These are phyloP conservation scores for Trichopus zeylanicus DNA, from an alignment of 116 monocot genomes.

Conservation along the genomic window DNA sequence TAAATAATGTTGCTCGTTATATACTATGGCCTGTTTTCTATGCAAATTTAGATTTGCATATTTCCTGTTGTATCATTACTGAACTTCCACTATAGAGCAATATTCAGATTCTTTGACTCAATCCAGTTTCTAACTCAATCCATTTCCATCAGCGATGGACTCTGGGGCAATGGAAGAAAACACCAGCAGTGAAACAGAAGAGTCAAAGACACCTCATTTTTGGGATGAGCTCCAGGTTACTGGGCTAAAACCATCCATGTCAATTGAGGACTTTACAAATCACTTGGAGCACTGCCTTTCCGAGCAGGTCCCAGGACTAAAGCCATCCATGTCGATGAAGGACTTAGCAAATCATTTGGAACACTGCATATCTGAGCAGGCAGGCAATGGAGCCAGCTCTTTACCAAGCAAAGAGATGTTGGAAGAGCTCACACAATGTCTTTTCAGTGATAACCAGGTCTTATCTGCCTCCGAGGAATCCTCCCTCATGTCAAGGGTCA, in stretches of 20 bases:
- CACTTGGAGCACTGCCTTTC: conserved; percentile 66
- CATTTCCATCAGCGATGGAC: conserved; percentile 26
- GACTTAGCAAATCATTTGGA: conserved; percentile 67
- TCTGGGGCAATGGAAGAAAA: conserved; percentile 24
- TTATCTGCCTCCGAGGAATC: conserved; percentile 44
- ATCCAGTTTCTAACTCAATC: background rate
- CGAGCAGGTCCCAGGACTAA: conserved; percentile 43
- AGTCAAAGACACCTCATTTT: conserved; percentile 4
- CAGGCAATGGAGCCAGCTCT: conserved; percentile 20
- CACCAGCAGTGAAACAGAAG: conserved; percentile 8
- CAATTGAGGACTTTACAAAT: conserved; percentile 51
- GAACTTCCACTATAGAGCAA: background rate
- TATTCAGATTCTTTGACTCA: too few species aligned
- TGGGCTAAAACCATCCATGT: conserved; percentile 61
- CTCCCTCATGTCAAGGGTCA: conserved; percentile 63
- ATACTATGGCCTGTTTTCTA: background rate
- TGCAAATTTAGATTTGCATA: background rate
- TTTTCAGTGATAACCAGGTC: conserved; percentile 59
- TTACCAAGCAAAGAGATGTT: conserved; percentile 23
- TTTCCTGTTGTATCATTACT: background rate
- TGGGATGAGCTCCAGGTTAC: conserved; percentile 49
- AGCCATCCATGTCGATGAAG: conserved; percentile 60
- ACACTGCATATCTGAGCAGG: conserved; percentile 43
- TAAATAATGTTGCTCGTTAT: background rate
- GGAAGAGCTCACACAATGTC: conserved; percentile 61